Conservation (phyloP, 2,329 filamentous ascomycete genomes). For the Fusarium napiforme region DNA sequence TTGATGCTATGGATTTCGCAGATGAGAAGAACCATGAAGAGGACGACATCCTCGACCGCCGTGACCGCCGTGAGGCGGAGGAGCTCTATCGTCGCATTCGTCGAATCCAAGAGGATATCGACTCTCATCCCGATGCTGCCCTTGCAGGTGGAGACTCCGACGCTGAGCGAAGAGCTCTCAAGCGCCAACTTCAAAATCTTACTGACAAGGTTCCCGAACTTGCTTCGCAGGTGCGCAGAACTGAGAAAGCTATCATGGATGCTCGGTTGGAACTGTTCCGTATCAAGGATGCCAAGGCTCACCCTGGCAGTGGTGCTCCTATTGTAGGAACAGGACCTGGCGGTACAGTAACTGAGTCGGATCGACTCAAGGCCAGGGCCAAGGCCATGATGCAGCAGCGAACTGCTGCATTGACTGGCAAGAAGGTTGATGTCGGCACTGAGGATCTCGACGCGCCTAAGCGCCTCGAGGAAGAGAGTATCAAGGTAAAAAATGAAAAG, state of each 20-base stretch:
- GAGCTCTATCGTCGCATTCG: conserved; percentile 93
- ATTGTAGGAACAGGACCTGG: conserved; percentile 95
- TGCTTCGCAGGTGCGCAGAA: conserved; percentile 89
- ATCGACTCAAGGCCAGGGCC: conserved; percentile 92
- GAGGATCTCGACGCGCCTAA: conserved; percentile 84
- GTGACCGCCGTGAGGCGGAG: conserved; percentile 91
- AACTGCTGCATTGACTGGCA: conserved; percentile 89
- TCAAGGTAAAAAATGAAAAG: conserved; percentile 82
- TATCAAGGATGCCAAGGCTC: conserved; percentile 89
- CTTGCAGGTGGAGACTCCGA: conserved; percentile 81
- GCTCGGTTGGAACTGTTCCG: conserved; percentile 93
- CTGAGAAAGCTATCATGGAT: conserved; percentile 93
- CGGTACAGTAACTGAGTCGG: conserved; percentile 89
- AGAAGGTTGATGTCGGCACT: conserved; percentile 74
- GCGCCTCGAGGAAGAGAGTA: conserved; percentile 88
- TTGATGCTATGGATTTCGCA: conserved; percentile 96
- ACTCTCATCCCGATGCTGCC: conserved; percentile 82
- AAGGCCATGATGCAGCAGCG: conserved; percentile 99
- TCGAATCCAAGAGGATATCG: conserved; percentile 93
- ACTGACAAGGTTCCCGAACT: conserved; percentile 92
- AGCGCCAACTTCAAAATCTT: conserved; percentile 87
- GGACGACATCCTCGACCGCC: conserved; percentile 89
- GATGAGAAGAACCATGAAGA: conserved; percentile 91
- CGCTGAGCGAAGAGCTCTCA: conserved; percentile 85
- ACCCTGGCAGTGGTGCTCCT: conserved; percentile 81